These are phyloP conservation scores for Epichloe sibirici DNA, from an alignment of 2,329 filamentous ascomycete genomes.

Conservation along the genomic window DNA sequence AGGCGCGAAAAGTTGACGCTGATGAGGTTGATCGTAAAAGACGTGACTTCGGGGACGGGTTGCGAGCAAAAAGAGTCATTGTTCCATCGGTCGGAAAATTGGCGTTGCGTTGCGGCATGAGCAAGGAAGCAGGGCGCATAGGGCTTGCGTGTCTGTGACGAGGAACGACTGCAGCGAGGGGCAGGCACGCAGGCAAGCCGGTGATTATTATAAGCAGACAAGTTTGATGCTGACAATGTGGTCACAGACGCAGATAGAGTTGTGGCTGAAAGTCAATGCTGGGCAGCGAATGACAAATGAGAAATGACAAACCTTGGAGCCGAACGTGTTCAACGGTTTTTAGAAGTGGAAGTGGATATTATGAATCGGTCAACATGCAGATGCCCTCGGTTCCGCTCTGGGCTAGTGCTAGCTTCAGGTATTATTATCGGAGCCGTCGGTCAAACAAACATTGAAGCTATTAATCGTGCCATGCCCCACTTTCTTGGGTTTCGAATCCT, in stretches of 20 bases:
- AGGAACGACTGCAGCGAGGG: not conserved
- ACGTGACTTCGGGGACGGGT: not conserved
- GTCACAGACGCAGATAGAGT: not conserved
- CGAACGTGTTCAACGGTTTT: not conserved
- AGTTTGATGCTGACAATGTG: not conserved
- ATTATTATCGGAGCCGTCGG: too few species aligned
- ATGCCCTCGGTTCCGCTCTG: too few species aligned
- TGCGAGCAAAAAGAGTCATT: not conserved
- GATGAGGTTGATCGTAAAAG: not conserved
- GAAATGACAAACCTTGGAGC: not conserved
- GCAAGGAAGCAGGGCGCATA: not conserved
- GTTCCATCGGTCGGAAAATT: not conserved
- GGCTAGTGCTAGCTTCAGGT: too few species aligned
- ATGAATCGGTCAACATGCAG: not conserved
- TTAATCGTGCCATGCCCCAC: too few species aligned
- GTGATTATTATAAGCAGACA: not conserved
- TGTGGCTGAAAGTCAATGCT: not conserved
- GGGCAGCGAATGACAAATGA: not conserved
- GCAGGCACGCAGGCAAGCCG: not conserved
- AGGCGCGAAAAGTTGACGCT: not conserved
- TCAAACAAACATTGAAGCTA: too few species aligned
- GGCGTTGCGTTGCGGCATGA: not conserved
- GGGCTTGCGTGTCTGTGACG: slow-evolving; percentile 1
- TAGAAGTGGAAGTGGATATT: not conserved
- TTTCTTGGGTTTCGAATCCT: too few species aligned